Conservation (phyloP, 1,284 basidiomycete species). For the Tetrapyrgos nigripes region DNA sequence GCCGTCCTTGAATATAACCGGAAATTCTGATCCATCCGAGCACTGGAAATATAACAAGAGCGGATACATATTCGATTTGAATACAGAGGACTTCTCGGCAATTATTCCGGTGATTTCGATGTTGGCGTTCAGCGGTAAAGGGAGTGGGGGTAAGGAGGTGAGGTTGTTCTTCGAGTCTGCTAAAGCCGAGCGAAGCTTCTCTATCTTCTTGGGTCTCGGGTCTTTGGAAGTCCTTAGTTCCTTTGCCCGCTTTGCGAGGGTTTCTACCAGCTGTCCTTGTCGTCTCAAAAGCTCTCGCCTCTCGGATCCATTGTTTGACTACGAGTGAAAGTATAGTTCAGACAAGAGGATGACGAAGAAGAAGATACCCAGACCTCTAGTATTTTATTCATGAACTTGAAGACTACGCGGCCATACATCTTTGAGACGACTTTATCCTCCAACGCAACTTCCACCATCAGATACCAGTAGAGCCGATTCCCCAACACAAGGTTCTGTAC, state of each 20-base stretch:
- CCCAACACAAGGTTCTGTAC: constrained; percentile 86
- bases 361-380: constrained; percentile 65
- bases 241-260: constrained; percentile 83
- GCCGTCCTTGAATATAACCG: constrained; percentile 98
- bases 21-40: constrained; percentile 79
- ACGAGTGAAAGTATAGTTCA: constrained; percentile 12
- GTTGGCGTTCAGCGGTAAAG: constrained; percentile 89
- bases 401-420: constrained; percentile 92
- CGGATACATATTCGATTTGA: constrained; percentile 97
- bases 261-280: constrained; percentile 88
- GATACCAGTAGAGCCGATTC: constrained; percentile 96
- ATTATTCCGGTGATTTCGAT: constrained; percentile 86
- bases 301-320: constrained; percentile 79
- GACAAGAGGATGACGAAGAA: constrained; percentile 7
- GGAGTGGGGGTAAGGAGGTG: constrained; percentile 76
- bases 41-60: constrained; percentile 91
- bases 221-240: constrained; percentile 93
- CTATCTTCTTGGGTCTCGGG: constrained; percentile 95
- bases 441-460: constrained; percentile 90
- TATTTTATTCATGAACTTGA: constrained; percentile 87
- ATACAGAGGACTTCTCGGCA: constrained; percentile 92
- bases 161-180: constrained; percentile 87
- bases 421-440: constrained; percentile 86
- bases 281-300: constrained; percentile 83
- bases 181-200: constrained; percentile 86